Base-by-base conservation (phyloP, 2,329 filamentous ascomycete genomes). In the Lasiodiplodia citricola region DNA sequence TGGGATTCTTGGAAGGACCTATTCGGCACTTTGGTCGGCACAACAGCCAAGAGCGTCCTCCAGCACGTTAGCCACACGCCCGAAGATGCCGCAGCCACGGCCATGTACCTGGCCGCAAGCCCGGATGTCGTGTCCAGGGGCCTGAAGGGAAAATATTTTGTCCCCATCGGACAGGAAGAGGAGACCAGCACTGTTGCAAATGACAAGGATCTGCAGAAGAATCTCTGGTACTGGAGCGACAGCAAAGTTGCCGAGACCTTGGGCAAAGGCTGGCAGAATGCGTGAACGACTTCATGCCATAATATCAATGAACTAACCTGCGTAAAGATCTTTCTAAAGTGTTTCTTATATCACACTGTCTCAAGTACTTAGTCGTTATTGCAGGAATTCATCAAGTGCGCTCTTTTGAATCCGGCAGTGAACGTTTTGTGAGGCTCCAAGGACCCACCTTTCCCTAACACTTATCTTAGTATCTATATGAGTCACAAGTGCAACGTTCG, bases 151-250 rank as follows among this genome's bases (percentile, higher is more conserved):
- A 72, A 72, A 52, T 82, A 80, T 65, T 82, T 81, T 62, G 75
- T 80, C 54, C 80, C 80, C 10, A 74, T 81, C 50, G 80, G 75
- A 5, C 74, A 70, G n/a, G 67, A 70, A 41, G 73, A 72, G 56
- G 70, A 72, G 55, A 72, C 74, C 14, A 78, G 74, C 54, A 52
- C 55, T 25, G 67, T 75, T 57, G 74, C 74, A 16, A 68, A 74
- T 58, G 74, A 82, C 71, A 72, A 72, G 69, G 70, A 75, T 47
- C 67, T 81, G 38, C 76, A 75, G 37, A 70, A 69, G 37, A 72
- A 75, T 63, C 60, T 81, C 55, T 82, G 80, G 78, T 75, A 71
- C 21, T 77, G 76, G 76, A 76, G 72, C 28, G 69, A 76, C 47
- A 68, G 66, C 63, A 56, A 66, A 54, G 64, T 68, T 14, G 62